Base-by-base conservation (phyloP, 2,329 filamentous ascomycete species). In the Lecanicillium sp. region DNA sequence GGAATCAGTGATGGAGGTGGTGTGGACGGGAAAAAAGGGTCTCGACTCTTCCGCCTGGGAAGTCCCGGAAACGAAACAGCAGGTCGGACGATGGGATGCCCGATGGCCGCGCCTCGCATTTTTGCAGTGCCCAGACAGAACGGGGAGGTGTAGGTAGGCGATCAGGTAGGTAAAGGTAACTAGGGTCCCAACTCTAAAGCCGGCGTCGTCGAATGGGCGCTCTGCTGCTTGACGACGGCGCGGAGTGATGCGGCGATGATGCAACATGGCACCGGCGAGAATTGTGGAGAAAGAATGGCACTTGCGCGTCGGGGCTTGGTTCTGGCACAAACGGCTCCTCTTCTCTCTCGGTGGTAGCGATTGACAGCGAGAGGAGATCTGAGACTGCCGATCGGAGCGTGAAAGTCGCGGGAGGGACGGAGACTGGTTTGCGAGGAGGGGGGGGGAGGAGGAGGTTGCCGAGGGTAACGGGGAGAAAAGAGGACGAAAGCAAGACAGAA, bases 401-500 rank as follows among this genome's bases (percentile, higher is more conserved):
- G n/a, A n/a, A 36, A 19, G 37, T 46, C 24, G 20, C 35, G 17
- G 41, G 36, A 29, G 49, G 52, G 35, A 46, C 45, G 39, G 46
- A 35, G 48, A 44, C 49, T 21, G 29, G 19, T n/a, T n/a, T n/a
- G n/a, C n/a, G 14, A 14, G 30, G 8, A 19, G 35, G 17, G 15
- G 10, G 26, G 14, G 24, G 27, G 10, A 21, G 15, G 17, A 6
- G 12, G 17, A 24, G 7, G 12, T 37, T 39, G 40, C 29, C 42
- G 44, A 49, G 38, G 48, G 30, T 29, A 35, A 45, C 35, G 39
- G 49, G 21, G 33, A 32, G 26, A 44, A 29, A 40, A 44, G 29
- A 42, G 57, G 54, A 56, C 56, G 54, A 54, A 56, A 55, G 33
- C 44, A 50, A 49, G 27, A 44, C 46, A 32, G 42, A 23, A 29